Evolutionary conservation across 805 yeast genomes (phyloP).

Genomic region (Suhomyces emberorum): DNA sequence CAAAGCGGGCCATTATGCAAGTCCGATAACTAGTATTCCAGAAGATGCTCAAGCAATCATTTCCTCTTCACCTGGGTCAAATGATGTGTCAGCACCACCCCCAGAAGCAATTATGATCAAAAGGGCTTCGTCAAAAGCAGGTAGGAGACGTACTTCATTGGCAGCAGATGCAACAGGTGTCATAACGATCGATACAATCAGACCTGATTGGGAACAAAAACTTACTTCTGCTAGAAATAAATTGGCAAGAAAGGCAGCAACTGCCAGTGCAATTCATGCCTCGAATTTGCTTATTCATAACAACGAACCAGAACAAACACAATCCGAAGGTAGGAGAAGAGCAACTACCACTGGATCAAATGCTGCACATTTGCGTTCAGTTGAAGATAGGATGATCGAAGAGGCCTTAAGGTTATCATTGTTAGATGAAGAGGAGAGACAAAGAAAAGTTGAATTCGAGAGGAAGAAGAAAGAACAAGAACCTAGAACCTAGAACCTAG

Average conservation of each 20-base stretch:
- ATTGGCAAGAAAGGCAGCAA: conserved; percentile 83
- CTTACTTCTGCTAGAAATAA: conserved; percentile 69
- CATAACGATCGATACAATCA: conserved; percentile 72
- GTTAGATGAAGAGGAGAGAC: conserved; percentile 63
- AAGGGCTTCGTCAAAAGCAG: conserved; percentile 1
- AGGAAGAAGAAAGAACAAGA: not conserved
- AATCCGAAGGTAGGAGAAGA: conserved; percentile 11
- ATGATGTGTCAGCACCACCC: conserved; percentile 10
- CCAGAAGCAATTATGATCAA: conserved; percentile 12
- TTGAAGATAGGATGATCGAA: conserved; percentile 74
- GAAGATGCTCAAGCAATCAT: conserved; percentile 4
- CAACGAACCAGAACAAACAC: conserved; percentile 7
- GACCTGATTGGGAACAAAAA: conserved; percentile 91
- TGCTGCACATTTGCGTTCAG: conserved; percentile 15
- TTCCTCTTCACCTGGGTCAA: conserved; percentile 1
- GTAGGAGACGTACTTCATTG: conserved; percentile 41
- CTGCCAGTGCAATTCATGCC: conserved; percentile 92
- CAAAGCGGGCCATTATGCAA: conserved; percentile 43
- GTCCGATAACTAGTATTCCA: conserved; percentile 8
- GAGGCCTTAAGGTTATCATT: conserved; percentile 77
- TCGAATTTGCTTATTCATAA: conserved; percentile 61
- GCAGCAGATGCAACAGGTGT: conserved; percentile 69
- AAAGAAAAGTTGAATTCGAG: conserved; percentile 14
- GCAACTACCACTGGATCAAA: conserved; percentile 3
- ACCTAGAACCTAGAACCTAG: too few relatives aligned